Base-by-base conservation (phyloP, 2,329 filamentous ascomycete species). In the Colletotrichum paranaense region DNA sequence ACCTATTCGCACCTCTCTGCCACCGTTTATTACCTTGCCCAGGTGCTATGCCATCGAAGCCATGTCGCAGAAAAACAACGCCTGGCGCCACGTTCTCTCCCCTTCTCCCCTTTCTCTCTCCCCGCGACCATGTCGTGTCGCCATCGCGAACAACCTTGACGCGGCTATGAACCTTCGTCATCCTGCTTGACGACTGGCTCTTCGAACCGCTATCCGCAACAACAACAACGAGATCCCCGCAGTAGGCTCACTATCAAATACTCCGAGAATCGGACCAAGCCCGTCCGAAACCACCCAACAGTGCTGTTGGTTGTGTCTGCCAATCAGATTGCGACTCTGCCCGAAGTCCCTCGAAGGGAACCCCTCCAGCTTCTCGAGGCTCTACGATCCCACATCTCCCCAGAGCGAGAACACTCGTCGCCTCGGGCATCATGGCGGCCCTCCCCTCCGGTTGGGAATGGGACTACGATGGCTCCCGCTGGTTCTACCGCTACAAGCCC, bases 401-500 rank as follows among this genome's bases (percentile, higher is more conserved):
- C 22, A 22, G 16, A 12, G 19, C 26, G 9, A 35, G 19, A 24
- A 58, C 28, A 19, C 2, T 26, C 9, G 22, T 5, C 24, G 12
- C 12, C 63, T 4, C 32, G 28, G 28, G 11, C 38, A 74, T 26
- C 77, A 85, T 87, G 85, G 74, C 82, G 4, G 81, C 79, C 62
- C 85, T 91, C 38, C 88, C 88, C 2, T 81, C 84, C 8, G 87
- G 87, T 67, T 91, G 89, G 89, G 87, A 89, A 70, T 85, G 82
- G 77, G 89, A 90, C 78, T 90, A 90, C 76, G 89, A 91, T 75
- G 88, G 88, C 66, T 76, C 75, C 24, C 86, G 89, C 30, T 91
- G 89, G 89, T 87, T 90, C 80, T 91, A 88, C 78, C 85, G 84
- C 64, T 90, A 88, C 81, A 87, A 84, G 75, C 81, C 88, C 28